Percentiles rank a stretch among this genome's conserved stretches.
phyloP scores from a whole-genome alignment of 148 eudicot genomes.

The Rhododendron ovatum region DNA sequence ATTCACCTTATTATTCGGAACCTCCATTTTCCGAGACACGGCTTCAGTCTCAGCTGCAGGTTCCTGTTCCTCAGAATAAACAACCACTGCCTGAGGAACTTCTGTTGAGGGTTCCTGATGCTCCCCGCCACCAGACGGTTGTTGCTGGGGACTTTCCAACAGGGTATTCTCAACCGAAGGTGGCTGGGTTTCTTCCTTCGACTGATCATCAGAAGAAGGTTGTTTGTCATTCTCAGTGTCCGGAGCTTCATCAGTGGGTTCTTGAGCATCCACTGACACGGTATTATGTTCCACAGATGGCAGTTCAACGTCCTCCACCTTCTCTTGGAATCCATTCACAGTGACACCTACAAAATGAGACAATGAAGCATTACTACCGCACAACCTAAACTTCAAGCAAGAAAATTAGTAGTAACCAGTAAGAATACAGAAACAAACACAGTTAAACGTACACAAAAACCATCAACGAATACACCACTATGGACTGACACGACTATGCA shows the following conservation, averaged over 20 bases:
- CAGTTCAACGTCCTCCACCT: slow-evolving; percentile 21
- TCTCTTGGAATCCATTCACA: slow-evolving; percentile 47
- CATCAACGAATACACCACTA: not conserved
- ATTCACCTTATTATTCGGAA: slow-evolving; percentile 84
- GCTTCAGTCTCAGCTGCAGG: slow-evolving; percentile 33
- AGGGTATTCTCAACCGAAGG: slow-evolving; percentile 21
- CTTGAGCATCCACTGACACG: slow-evolving; percentile 21
- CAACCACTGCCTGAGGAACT: slow-evolving; percentile 28
- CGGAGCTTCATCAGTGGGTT: not conserved
- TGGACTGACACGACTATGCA: not conserved
- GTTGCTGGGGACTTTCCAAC: slow-evolving; percentile 22
- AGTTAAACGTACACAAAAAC: not conserved
- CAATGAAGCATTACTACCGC: not conserved
- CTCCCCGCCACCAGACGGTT: slow-evolving; percentile 27
- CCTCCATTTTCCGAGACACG: slow-evolving; percentile 59
- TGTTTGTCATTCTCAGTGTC: slow-evolving; percentile 18
- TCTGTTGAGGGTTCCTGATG: slow-evolving; percentile 24
- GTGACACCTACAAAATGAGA: slow-evolving; percentile 9
- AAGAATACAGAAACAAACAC: not conserved
- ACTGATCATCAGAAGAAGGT: slow-evolving; percentile 21
- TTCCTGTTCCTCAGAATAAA: slow-evolving; percentile 23
- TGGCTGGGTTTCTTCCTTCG: slow-evolving; percentile 17
- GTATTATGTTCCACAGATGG: slow-evolving; percentile 15
- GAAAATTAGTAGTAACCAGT: not conserved
- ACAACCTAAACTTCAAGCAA: not conserved